A percentile compares a stretch with the other conserved stretches of the same genome.
Evolutionary conservation across 352 stramenopile species (phyloP).

Genomic region (Phytophthora niederhauseri): DNA sequence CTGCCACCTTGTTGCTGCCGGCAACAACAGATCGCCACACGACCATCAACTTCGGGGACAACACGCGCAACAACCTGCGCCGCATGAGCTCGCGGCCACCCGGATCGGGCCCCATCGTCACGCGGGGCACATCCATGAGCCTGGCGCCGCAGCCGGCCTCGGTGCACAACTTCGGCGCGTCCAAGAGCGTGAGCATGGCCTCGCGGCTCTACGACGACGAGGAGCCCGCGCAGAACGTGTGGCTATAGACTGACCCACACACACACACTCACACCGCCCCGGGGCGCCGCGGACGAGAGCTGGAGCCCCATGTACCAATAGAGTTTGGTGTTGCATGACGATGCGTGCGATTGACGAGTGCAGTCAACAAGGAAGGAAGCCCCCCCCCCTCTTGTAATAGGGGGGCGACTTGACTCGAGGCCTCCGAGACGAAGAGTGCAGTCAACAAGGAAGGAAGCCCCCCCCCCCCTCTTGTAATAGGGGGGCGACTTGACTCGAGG

Average conservation of each 20-base stretch:
- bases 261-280: slow-evolving; percentile 11
- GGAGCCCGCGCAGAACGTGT: slow-evolving; percentile 74
- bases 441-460: no score
- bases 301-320: slow-evolving; percentile 48
- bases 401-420: slow-evolving; percentile 7
- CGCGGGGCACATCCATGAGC: slow-evolving; percentile 52
- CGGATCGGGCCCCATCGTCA: slow-evolving; percentile 50
- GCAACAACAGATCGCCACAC: slow-evolving; percentile 46
- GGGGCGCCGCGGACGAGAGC: slow-evolving; percentile 36
- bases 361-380: slow-evolving; percentile 30
- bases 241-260: slow-evolving; percentile 54
- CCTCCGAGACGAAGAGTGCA: slow-evolving; percentile 42
- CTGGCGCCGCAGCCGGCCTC: slow-evolving; percentile 57
- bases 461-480: no score
- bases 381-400: no score
- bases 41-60: slow-evolving; percentile 42
- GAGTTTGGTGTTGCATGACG: slow-evolving; percentile 37
- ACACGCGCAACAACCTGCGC: slow-evolving; percentile 53
- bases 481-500: slow-evolving; percentile 7
- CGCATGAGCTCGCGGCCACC: slow-evolving; percentile 54
- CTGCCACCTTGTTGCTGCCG: not conserved
- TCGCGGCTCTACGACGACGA: slow-evolving; percentile 66
- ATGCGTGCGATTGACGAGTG: slow-evolving; percentile 49
- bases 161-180: slow-evolving; percentile 49
- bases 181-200: slow-evolving; percentile 77